Evolutionary conservation across 2,329 filamentous ascomycete genomes (phyloP), one percentile per base, ranked within the genome.

Genomic region (Aspergillus awamori): DNA sequence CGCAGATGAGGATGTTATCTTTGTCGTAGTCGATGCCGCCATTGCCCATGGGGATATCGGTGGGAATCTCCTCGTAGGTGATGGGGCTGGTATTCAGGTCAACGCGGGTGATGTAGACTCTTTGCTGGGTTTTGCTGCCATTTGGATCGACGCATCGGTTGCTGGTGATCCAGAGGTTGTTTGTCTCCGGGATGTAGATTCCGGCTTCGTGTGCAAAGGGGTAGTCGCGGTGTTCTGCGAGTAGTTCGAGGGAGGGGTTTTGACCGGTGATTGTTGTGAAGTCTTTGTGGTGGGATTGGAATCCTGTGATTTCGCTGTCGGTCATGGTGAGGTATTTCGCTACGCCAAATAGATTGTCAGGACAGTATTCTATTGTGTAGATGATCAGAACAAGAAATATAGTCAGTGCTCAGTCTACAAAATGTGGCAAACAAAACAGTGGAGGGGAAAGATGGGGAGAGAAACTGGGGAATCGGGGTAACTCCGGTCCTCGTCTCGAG

Each of bases 171-270:
- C 72, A 79, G 8, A 79, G 63, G 2, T 67, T 66, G 47, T 75
- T 70, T 3, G 65, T 71, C 4, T 63, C 55, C 2, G 70, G 65
- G 8, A 77, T 69, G 66, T 71, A 79, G 41, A 79, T 66, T 20
- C 77, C 69, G 0, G 82, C 82, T 69, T 84, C 82, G 62, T 84
- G 82, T 1, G 81, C 82, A 55, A 84, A 83, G 0, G 81, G 77
- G 43, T 81, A 78, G 0, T 67, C 59, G 5, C 67, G 60, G 33
- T 77, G 74, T 60, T 80, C 74, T 26, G 70, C 65, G 5, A 81
- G 63, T 3, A 80, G 65, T 8, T 78, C 68, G 5, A 81, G 55
- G 4, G 61, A 66, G 4, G 79, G 77, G 2, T 60, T 58, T 4
- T 60, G n/a, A 2, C 80, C 80, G 26, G 78, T 70, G 15, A 81